These are phyloP conservation scores for Paramecium pentaurelia DNA, from an alignment of 73 alveolate genomes.

Conservation along the genomic window DNA sequence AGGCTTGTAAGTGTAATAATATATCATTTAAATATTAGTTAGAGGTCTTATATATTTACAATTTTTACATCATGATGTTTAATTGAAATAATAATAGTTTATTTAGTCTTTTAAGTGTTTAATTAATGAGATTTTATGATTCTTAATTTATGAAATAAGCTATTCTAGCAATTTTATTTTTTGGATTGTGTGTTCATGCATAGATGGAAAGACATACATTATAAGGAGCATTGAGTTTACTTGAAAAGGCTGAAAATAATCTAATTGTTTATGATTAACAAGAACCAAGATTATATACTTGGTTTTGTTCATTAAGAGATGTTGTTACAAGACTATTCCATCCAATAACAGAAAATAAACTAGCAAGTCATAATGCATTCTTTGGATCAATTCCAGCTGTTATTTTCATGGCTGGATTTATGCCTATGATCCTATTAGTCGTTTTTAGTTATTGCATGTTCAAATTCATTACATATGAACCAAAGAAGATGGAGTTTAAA, in stretches of 20 bases:
- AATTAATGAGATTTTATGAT: not conserved
- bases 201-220: not conserved
- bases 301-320: not conserved
- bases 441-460: conserved; percentile 9
- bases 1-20: too few species aligned
- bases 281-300: not conserved
- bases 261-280: not conserved
- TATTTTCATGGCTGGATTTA: not conserved
- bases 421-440: not conserved
- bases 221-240: conserved; percentile 11
- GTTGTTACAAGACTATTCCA: not conserved
- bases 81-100: not conserved
- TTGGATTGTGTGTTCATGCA: not conserved
- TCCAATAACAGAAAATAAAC: not conserved
- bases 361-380: not conserved
- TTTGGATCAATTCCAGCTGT: not conserved
- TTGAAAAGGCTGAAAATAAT: not conserved
- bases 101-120: not conserved
- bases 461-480: not conserved
- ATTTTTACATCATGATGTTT: too few species aligned
- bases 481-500: not conserved
- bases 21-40: too few species aligned
- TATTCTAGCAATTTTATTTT: not conserved
- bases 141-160: not conserved
- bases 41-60: too few species aligned